Evolutionary conservation across 2,329 filamentous ascomycete genomes (phyloP), one percentile per base, ranked within the genome.

Genomic region (Talaromyces amestolkiae): DNA sequence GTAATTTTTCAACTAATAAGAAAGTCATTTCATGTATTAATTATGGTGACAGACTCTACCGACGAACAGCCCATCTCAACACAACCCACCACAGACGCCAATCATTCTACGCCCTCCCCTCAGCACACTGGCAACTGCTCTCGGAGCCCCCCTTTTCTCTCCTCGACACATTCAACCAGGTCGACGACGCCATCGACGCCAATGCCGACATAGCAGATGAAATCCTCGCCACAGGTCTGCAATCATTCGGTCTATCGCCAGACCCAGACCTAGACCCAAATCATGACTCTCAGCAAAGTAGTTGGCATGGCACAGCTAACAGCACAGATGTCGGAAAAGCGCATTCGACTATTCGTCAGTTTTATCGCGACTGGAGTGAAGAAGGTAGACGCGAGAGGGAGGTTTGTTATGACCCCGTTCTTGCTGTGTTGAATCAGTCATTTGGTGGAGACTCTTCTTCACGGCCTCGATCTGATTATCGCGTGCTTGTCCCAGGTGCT

Each of bases 321-420:
- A 79, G 87, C 31, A 82, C 82, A 24, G 94, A 98, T 73, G 82
- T 96, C 62, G 92, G 96, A 75, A 99, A 98, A 78, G 93, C 94
- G 1, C 87, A 93, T 68, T 96, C 92, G 72, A 98, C 93, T 1
- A 84, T 99, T 61, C 88, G 94, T 11, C 95, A 99, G 74, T 91
- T 98, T 76, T 98, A 93, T 77, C 89, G 95, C 17, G 95, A 99
- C 77, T 99, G 96, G 95, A 92, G 91, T 27, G 85, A 82, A 1
- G 93, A 91, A 72, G 95, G 94, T 0, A 82, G 80, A 2, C 74
- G 77, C 0, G 96, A 99, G 80, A 84, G 95, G 45, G 82, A 86
- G n/a, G 87, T 87, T 3, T 92, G 90, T 73, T 96, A 95, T 73
- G 85, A 83, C 0, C 92, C 91, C 0, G 85, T 98, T 7, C 79